Base-by-base conservation (phyloP, 176 grass and related monocot species). In the Pontederia paniculata region DNA sequence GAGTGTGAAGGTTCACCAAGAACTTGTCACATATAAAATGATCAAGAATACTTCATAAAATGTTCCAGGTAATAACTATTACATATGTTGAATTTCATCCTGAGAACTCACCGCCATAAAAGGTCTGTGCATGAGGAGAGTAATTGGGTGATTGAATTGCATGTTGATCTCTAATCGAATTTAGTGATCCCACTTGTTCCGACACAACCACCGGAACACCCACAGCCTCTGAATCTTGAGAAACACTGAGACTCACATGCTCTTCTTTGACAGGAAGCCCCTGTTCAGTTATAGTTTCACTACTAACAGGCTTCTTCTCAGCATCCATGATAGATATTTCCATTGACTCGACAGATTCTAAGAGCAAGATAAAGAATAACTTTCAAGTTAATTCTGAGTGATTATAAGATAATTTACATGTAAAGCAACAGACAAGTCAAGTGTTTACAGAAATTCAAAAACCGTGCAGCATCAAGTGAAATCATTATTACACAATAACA, bases 101-200 rank as follows among this genome's bases (percentile, higher is more conserved):
- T n/a, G n/a, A n/a, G 17, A 42, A 14, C 80, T 88, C 31, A 88
- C 85, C 85, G 74, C 78, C 76, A 67, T 77, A 88, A 58, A 88
- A 88, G 52, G 73, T 64, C 3, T 88, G 80, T 58, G 76, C 65
- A 55, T 83, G 85, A 74, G 80, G 74, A 15, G 85, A 42, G 58
- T 83, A 88, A 63, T 71, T 76, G 50, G 75, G 76, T 19, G 44
- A 61, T 67, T 75, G 77, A 51, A 57, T 9, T 19, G 55, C 46
- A 62, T 70, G 74, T 20, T 70, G 54, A 2, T 54, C 80, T 17
- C 37, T 68, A 51, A 53, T 55, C 54, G 78, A 52, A 65, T 74
- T 73, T 15, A 73, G 66, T 44, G 60, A 77, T 52, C 73, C 69
- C 43, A 63, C 50, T 56, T 80, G 76, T 12, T 44, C 53, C 62